Evolutionary conservation across 1,139 yeast species (phyloP).

Genomic region (Zygosaccharomyces sapae): DNA sequence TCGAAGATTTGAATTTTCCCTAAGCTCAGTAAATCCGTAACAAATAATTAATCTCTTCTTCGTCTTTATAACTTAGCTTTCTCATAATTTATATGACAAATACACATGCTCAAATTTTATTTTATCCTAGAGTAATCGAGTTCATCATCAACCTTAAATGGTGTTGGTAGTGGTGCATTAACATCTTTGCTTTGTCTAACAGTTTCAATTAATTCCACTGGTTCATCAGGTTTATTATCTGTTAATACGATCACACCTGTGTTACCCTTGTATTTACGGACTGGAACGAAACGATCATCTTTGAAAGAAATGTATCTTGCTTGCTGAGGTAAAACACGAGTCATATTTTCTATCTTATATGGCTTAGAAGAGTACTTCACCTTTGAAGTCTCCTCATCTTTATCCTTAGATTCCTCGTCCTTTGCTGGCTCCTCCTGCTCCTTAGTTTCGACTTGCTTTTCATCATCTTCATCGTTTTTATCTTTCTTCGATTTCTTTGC

Average conservation of each 20-base stretch:
- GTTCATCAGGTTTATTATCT: constrained; percentile 66
- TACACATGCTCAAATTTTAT: neutral
- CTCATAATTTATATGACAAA: constrained; percentile 7
- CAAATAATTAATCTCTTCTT: neutral
- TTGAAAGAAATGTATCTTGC: constrained; percentile 77
- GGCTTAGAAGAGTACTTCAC: constrained; percentile 51
- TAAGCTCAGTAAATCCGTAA: neutral
- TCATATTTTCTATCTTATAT: constrained; percentile 68
- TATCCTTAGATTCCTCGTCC: constrained; percentile 31
- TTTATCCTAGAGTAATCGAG: constrained; percentile 24
- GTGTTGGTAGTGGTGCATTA: constrained; percentile 89
- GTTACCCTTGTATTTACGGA: constrained; percentile 71
- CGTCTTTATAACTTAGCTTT: constrained; percentile 1
- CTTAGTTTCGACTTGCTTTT: constrained; percentile 37
- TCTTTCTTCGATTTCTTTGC: constrained; percentile 72
- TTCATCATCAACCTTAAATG: constrained; percentile 47
- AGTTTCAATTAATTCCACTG: constrained; percentile 69
- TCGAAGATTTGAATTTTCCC: constrained; percentile 1
- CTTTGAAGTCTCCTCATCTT: constrained; percentile 36
- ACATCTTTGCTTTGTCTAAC: constrained; percentile 75
- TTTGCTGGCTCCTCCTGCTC: constrained; percentile 40
- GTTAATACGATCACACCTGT: constrained; percentile 78
- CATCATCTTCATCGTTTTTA: constrained; percentile 39
- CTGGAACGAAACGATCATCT: constrained; percentile 76
- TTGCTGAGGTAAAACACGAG: constrained; percentile 91